phyloP scores from a whole-genome alignment of 169 alveolate species.

The Eimeria tenella region DNA sequence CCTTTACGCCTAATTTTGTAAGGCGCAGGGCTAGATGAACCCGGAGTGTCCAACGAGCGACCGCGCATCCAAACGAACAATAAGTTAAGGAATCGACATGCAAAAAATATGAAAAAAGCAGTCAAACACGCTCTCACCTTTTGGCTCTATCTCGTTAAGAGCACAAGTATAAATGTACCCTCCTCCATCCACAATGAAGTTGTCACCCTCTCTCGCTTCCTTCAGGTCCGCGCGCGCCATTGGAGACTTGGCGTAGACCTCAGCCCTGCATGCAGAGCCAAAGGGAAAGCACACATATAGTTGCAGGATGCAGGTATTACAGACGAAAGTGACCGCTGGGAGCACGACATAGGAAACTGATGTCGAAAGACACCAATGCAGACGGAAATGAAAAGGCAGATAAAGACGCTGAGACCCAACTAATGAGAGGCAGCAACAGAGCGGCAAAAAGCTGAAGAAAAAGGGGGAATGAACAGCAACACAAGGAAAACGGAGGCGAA shows the following conservation, averaged over 20 bases:
- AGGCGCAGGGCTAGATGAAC: no score
- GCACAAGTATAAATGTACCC: constrained; percentile 79
- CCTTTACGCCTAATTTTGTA: no score
- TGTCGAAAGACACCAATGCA: not conserved
- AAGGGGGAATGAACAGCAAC: no score
- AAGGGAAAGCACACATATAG: constrained; percentile 80
- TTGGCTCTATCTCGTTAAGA: constrained; percentile 82
- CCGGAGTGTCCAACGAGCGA: no score
- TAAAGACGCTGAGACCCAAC: no score
- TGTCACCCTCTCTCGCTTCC: not conserved
- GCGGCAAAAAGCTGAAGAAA: no score
- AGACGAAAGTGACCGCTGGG: not conserved
- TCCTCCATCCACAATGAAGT: constrained; percentile 61
- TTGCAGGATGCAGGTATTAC: no score
- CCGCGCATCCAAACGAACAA: no score
- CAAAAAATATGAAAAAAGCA: no score
- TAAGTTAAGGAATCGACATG: no score
- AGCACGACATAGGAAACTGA: constrained; percentile 78
- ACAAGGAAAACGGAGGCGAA: no score
- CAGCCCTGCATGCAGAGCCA: constrained; percentile 86
- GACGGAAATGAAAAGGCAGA: not conserved
- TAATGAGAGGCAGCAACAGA: no score
- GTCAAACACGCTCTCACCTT: not conserved
- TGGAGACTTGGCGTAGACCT: constrained; percentile 86
- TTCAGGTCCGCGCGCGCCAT: constrained; percentile 5